Evolutionary conservation across 306 rosid species (phyloP), one percentile per base, ranked within the genome.

Genomic region (Cucurbita maxima): DNA sequence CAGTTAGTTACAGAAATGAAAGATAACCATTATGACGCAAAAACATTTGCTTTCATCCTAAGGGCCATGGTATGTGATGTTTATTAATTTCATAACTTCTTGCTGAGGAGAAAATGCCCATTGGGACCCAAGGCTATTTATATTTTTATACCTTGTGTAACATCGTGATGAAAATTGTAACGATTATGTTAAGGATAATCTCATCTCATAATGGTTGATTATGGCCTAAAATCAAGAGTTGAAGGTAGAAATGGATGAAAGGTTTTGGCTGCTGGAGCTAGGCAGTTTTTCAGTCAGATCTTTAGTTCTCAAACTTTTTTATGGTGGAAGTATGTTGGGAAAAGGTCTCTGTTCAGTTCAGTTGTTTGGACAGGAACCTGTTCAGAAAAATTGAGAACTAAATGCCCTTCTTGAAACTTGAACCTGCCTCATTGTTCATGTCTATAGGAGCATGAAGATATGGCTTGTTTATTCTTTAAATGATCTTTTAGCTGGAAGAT

Each of bases 1-100:
- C 88, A 89, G 79, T 83, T 94, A 76, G 85, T 94, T 87, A 80
- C 92, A 20, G 92, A 89, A 81, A 94, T 88, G 97, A 87, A 87
- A 82, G 86, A 83, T 77, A 82, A 84, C 82, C 89, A 85, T 60
- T 90, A 87, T 79, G 96, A 90, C 80, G 92, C 97, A 30, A 86
- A 85, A 81, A 89, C 93, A 37, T 90, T 94, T 76, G 98, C 90
- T 34, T 77, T 88, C 75, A 81, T 80, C 84, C 82, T 94, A 79
- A 88, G 83, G 82, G 97, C 96, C 79, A 94, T 87, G 98, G 98
- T 94, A 83, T 44, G 89, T 79, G 72, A 38, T 18, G 16, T 43
- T 55, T 38, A 45, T 20, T 38, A 20, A 44, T 10, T 40, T 73
- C 13, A 5, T 18, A 13, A 7, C 41, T 52, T 71, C 43, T 4